phyloP scores from a whole-genome alignment of 2,329 filamentous ascomycete species.

The Teratosphaeria gauchensis region DNA sequence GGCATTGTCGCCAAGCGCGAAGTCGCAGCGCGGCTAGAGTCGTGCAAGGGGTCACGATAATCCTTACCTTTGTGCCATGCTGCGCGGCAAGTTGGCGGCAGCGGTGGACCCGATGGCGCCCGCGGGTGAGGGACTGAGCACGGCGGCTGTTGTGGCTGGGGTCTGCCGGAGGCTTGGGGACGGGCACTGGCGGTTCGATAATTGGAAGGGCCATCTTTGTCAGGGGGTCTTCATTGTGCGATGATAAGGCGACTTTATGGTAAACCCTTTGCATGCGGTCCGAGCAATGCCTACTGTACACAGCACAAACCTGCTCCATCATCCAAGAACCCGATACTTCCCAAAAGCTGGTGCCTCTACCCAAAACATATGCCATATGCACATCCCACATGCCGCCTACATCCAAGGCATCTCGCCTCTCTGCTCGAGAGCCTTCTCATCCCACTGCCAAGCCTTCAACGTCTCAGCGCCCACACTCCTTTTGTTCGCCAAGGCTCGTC shows the following conservation, averaged over 20 bases:
- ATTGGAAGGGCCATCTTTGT: neutral
- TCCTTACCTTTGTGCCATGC: neutral
- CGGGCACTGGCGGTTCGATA: neutral
- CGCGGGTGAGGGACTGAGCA: neutral
- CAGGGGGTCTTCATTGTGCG: too few species aligned
- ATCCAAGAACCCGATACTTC: neutral
- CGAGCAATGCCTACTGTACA: neutral
- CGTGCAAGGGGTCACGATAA: neutral
- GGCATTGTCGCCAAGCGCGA: neutral
- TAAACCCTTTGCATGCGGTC: neutral
- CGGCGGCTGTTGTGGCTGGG: neutral
- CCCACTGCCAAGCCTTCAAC: slow-evolving; percentile 27
- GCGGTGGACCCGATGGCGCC: neutral
- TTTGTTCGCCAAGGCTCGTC: slow-evolving; percentile 29
- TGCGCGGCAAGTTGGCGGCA: neutral
- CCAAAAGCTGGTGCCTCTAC: neutral
- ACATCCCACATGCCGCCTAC: neutral
- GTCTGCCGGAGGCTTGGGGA: neutral
- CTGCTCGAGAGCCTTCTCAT: slow-evolving; percentile 7
- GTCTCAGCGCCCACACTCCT: slow-evolving; percentile 33
- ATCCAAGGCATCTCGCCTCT: slow-evolving; percentile 1
- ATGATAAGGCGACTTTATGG: neutral
- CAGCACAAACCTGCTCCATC: neutral
- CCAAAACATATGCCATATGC: neutral
- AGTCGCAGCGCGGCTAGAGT: neutral